Evolutionary conservation across 257 asterid genomes (phyloP), one percentile per base, ranked within the genome.

Genomic region (Sherardia arvensis): DNA sequence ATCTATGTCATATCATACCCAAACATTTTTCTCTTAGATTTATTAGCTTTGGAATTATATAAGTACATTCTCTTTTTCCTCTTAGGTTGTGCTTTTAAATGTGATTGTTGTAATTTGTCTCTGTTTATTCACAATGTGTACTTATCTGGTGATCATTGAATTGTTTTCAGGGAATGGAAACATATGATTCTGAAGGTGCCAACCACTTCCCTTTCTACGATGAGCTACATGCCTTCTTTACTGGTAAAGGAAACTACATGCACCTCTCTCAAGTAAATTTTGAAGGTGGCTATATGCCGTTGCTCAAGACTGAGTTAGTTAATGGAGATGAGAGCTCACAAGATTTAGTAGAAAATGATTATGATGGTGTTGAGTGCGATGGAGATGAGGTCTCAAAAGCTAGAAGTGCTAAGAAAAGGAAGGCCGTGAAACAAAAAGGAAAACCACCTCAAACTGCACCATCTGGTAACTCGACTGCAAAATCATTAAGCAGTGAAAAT

Each of bases 181-280:
- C 73, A 32, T 66, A 76, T 62, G 80, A 73, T 51, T 67, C 32
- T 33, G 86, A 81, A 25, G 74, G 38, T 22, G 72, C 66, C 69
- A 73, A 61, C 15, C 83, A 71, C 45, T 81, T 73, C 65, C 87
- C 85, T 14, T 89, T 77, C 66, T 86, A 71, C 33, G 74, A 78
- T 18, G 95, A 84, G 71, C 68, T 89, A 76, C 85, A 75, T 65
- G 84, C 80, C 26, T 69, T 77, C 27, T 83, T 86, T 27, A 64
- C 77, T 1, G 67, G 77, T 11, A 80, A 75, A 66, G 79, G 66
- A 48, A 70, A 74, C 49, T 51, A 66, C 23, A 55, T 43, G 73
- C 81, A 77, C 27, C 87, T 67, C 43, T 48, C 78, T 65, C 74
- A 20, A 33, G 66, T 38, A 1, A 65, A 71, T 27, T 22, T 66